Percentiles rank a stretch among this genome's conserved stretches.
Conservation (phyloP, 441 rosid species). For the Erodium texanum region DNA sequence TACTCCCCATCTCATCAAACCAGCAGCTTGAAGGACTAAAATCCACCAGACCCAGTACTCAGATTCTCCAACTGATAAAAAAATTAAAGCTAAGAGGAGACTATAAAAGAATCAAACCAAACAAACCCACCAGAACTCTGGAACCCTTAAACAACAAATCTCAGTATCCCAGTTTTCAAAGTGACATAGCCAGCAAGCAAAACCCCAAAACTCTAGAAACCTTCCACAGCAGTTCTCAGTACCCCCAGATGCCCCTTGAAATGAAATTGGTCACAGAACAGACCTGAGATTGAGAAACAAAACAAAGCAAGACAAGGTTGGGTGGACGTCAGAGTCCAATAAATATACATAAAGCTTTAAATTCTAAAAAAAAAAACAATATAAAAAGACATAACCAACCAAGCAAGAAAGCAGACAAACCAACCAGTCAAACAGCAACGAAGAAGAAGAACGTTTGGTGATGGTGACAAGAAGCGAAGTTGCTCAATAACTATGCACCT, state of each 20-base stretch:
- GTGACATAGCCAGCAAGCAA: background rate
- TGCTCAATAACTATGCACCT: too few species aligned
- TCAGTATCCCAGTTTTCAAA: too few species aligned
- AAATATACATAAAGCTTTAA: background rate
- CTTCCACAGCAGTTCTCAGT: conserved; percentile 11
- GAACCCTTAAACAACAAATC: too few species aligned
- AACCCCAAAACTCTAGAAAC: conserved; percentile 10
- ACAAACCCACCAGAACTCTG: conserved; percentile 1
- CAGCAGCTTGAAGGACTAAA: background rate
- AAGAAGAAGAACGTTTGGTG: background rate
- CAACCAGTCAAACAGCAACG: background rate
- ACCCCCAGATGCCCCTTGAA: background rate
- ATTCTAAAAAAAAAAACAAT: too few species aligned
- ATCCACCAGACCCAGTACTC: too few species aligned
- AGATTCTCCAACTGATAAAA: too few species aligned
- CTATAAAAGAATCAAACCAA: conserved; percentile 3
- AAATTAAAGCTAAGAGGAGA: background rate
- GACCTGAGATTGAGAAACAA: background rate
- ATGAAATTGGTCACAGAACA: background rate
- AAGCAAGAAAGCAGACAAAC: background rate
- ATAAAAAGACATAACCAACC: background rate
- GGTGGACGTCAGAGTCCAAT: too few species aligned
- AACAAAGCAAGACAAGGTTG: too few species aligned
- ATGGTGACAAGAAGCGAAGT: background rate
- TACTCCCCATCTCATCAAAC: conserved; percentile 41